phyloP scores from a whole-genome alignment of 2,329 filamentous ascomycete genomes.

The Trichoderma koningiopsis region DNA sequence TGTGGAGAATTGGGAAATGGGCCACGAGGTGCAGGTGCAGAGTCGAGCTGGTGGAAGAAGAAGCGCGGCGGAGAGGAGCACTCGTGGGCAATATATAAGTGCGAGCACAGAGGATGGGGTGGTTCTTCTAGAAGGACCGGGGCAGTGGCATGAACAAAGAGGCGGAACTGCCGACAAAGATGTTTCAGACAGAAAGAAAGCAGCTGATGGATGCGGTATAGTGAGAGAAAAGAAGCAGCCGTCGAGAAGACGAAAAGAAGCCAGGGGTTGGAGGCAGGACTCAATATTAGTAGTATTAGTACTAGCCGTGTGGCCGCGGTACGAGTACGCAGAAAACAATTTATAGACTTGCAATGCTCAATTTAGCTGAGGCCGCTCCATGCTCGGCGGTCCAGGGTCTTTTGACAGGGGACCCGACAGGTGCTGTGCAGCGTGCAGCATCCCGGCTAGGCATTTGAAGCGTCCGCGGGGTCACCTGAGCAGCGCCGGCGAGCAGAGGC shows the following conservation, averaged over 20 bases:
- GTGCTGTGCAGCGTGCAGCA: slow-evolving; percentile 21
- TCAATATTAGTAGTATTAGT: neutral
- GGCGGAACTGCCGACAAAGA: slow-evolving; percentile 1
- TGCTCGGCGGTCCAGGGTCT: neutral
- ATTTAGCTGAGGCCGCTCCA: slow-evolving; percentile 18
- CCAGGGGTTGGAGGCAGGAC: slow-evolving; percentile 13
- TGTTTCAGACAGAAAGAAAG: slow-evolving; percentile 6
- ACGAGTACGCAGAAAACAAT: slow-evolving; percentile 18
- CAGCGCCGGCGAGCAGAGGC: neutral
- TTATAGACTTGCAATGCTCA: slow-evolving; percentile 8
- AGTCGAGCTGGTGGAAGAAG: neutral
- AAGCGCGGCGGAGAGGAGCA: neutral
- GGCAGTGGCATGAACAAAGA: slow-evolving; percentile 3
- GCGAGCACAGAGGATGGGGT: neutral
- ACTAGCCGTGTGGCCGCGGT: slow-evolving; percentile 1
- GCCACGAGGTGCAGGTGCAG: neutral
- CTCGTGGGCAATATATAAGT: slow-evolving; percentile 9
- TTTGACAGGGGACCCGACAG: slow-evolving; percentile 11
- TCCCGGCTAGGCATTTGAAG: neutral
- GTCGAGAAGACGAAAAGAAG: neutral
- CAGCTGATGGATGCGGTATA: neutral
- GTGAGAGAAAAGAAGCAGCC: neutral
- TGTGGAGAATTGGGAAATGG: neutral
- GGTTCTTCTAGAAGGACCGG: slow-evolving; percentile 1
- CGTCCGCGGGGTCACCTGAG: slow-evolving; percentile 20